Percentiles rank a stretch among this genome's conserved stretches.
phyloP scores from a whole-genome alignment of 768 basidiomycete genomes.

The Auriscalpium microsporum region DNA sequence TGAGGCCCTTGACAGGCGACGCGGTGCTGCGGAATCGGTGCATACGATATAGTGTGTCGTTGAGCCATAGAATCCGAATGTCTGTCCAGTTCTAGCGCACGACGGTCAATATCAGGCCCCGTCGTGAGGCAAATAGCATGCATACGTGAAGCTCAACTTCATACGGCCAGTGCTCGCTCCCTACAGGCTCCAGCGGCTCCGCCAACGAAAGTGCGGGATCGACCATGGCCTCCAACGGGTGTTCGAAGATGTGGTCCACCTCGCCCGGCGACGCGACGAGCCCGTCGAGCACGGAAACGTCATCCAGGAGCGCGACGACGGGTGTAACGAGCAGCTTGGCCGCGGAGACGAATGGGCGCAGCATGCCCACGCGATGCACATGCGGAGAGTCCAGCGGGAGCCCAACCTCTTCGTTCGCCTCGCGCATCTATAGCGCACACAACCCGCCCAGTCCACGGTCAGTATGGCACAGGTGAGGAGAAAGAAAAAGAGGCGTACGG shows the following conservation, averaged over 20 bases:
- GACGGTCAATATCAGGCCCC: not conserved
- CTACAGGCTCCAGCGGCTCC: constrained; percentile 42
- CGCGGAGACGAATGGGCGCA: constrained; percentile 65
- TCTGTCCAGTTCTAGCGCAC: constrained; percentile 48
- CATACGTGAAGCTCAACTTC: constrained; percentile 60
- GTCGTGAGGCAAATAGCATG: not conserved
- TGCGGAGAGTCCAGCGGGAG: constrained; percentile 50
- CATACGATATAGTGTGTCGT: constrained; percentile 58
- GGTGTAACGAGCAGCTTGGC: constrained; percentile 68
- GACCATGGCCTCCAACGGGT: constrained; percentile 67
- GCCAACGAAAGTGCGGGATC: constrained; percentile 45
- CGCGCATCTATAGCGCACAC: constrained; percentile 48
- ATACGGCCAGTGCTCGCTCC: constrained; percentile 75
- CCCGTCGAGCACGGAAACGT: constrained; percentile 38
- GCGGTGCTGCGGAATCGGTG: constrained; percentile 74
- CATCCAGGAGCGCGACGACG: constrained; percentile 61
- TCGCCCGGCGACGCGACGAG: constrained; percentile 56
- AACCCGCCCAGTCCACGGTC: too few relatives aligned
- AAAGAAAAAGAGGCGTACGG: constrained; percentile 41
- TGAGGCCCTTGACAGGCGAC: constrained; percentile 79
- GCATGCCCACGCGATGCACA: constrained; percentile 49
- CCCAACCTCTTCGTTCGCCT: constrained; percentile 80
- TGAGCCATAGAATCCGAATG: constrained; percentile 36
- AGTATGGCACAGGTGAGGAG: not conserved
- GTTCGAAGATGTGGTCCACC: constrained; percentile 73